Evolutionary conservation across 2,329 filamentous ascomycete genomes (phyloP).

Genomic region (Cytospora schulzeri): DNA sequence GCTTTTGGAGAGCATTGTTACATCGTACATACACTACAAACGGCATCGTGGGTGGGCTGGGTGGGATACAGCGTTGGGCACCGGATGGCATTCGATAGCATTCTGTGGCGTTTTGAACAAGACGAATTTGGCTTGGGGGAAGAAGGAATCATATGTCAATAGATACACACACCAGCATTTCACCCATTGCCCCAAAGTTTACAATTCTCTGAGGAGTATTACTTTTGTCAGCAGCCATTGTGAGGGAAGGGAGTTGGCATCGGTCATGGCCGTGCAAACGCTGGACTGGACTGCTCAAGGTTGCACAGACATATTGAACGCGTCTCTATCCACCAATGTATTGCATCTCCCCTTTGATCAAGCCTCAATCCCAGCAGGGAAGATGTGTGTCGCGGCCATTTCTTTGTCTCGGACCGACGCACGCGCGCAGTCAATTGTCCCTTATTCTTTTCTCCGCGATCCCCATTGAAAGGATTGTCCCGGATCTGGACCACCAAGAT

Average conservation of each 20-base stretch:
- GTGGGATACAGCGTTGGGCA: background rate
- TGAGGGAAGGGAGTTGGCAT: background rate
- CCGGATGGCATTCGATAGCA: constrained; percentile 6
- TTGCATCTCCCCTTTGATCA: background rate
- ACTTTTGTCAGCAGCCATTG: background rate
- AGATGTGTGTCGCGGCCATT: too few relatives aligned
- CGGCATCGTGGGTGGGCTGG: constrained; percentile 11
- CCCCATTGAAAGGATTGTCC: background rate
- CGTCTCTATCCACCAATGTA: background rate
- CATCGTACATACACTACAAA: background rate
- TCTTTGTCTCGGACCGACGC: background rate
- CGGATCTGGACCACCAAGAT: background rate
- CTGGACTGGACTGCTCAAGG: too few relatives aligned
- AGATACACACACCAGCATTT: constrained; percentile 14
- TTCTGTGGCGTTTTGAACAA: background rate
- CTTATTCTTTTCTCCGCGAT: too few relatives aligned
- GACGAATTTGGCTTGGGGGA: background rate
- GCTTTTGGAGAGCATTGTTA: constrained; percentile 1
- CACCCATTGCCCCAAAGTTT: background rate
- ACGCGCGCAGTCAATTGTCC: too few relatives aligned
- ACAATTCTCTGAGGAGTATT: background rate
- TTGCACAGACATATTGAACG: too few relatives aligned
- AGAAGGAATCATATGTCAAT: background rate
- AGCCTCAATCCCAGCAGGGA: background rate
- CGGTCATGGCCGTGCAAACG: background rate